Evolutionary conservation across 345 rosid species (phyloP).

Genomic region (Eucalyptus decipiens): DNA sequence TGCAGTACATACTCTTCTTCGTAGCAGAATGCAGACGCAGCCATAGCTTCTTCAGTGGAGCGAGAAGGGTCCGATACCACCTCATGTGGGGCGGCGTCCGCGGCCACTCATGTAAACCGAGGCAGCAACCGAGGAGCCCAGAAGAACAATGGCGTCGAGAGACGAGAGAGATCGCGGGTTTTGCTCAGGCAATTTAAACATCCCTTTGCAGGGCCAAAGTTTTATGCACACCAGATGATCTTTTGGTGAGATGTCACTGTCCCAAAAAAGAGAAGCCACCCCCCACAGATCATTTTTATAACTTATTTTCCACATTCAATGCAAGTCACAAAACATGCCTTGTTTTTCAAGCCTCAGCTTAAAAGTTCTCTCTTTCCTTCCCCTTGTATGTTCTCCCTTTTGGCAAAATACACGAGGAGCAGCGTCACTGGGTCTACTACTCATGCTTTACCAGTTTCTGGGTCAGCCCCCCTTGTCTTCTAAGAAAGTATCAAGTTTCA

Average conservation of each 20-base stretch:
- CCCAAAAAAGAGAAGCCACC: constrained; percentile 1
- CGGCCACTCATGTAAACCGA: background rate
- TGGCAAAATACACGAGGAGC: background rate
- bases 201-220: constrained; percentile 22
- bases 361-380: background rate
- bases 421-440: background rate
- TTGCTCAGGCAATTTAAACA: constrained; percentile 16
- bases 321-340: background rate
- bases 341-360: background rate
- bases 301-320: background rate
- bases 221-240: constrained; percentile 22
- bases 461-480: background rate
- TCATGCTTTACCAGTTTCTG: background rate
- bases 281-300: background rate
- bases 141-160: background rate
- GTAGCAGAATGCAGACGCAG: background rate
- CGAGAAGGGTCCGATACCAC: background rate
- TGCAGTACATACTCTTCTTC: background rate
- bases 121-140: background rate
- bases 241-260: constrained; percentile 50
- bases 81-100: background rate
- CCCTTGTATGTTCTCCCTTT: background rate
- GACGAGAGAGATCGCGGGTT: background rate
- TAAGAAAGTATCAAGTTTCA: background rate
- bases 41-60: background rate